phyloP scores from a whole-genome alignment of 495 filamentous ascomycete genomes.

The Aspergillus egyptiacus region DNA sequence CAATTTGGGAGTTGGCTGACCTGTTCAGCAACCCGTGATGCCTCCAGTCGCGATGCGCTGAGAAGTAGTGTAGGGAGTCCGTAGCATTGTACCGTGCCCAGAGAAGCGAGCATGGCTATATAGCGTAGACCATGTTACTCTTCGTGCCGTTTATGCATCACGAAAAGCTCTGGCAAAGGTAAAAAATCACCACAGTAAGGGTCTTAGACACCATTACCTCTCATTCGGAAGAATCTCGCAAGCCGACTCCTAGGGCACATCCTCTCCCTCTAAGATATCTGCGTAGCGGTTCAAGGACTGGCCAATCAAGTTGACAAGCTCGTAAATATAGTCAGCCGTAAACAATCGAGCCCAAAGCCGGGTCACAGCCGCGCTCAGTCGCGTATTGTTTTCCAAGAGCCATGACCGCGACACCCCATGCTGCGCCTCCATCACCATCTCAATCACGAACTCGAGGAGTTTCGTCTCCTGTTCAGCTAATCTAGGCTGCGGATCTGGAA shows the following conservation, averaged over 20 bases:
- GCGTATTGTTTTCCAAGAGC: conserved; percentile 46
- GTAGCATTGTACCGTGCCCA: too few species aligned
- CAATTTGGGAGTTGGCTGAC: too few species aligned
- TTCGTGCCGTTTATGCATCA: too few species aligned
- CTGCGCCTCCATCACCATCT: conserved; percentile 62
- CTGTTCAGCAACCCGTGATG: too few species aligned
- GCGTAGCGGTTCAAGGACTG: conserved; percentile 58
- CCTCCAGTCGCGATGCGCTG: too few species aligned
- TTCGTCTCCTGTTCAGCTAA: conserved; percentile 52
- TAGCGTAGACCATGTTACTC: too few species aligned
- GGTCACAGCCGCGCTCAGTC: conserved; percentile 58
- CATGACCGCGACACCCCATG: conserved; percentile 48
- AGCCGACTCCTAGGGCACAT: background rate
- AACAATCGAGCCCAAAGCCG: conserved; percentile 65
- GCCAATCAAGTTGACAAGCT: conserved; percentile 60
- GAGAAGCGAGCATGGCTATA: too few species aligned
- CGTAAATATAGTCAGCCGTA: conserved; percentile 61
- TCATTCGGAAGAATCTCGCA: too few species aligned
- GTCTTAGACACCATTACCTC: too few species aligned
- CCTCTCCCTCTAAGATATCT: conserved; percentile 47
- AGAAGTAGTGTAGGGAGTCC: too few species aligned
- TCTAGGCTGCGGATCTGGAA: conserved; percentile 25
- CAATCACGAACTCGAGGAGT: conserved; percentile 55
- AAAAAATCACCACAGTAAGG: too few species aligned
- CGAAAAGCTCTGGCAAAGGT: too few species aligned